A percentile compares a stretch with the other conserved stretches of the same genome.
phyloP scores from a whole-genome alignment of 176 grass and related monocot species.

The barley (Hordeum vulgare) region MorexV3_pseudomolecules_assembly NC_058524.1:55863216-55863715 shows the following conservation, averaged over 20 bases:
- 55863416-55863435: slow-evolving; percentile 14
- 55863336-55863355: slow-evolving; percentile 61
- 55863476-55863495: neutral
- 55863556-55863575: neutral
- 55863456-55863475: neutral
- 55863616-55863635: neutral
- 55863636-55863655: neutral
- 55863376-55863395: slow-evolving; percentile 20
- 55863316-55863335: slow-evolving; percentile 83
- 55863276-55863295: slow-evolving; percentile 90
- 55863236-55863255: slow-evolving; percentile 74
- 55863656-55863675: neutral
- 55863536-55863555: slow-evolving; percentile 1
- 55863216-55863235: slow-evolving; percentile 16
- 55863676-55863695: neutral
- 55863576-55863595: neutral
- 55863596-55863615: neutral
- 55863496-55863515: neutral
- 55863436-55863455: neutral
- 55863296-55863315: slow-evolving; percentile 91
- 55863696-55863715: neutral
- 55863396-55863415: neutral
- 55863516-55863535: neutral
- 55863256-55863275: slow-evolving; percentile 90
- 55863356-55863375: slow-evolving; percentile 64